Evolutionary conservation across 2,329 filamentous ascomycete species (phyloP).

Genomic region (Curvularia lunata): DNA sequence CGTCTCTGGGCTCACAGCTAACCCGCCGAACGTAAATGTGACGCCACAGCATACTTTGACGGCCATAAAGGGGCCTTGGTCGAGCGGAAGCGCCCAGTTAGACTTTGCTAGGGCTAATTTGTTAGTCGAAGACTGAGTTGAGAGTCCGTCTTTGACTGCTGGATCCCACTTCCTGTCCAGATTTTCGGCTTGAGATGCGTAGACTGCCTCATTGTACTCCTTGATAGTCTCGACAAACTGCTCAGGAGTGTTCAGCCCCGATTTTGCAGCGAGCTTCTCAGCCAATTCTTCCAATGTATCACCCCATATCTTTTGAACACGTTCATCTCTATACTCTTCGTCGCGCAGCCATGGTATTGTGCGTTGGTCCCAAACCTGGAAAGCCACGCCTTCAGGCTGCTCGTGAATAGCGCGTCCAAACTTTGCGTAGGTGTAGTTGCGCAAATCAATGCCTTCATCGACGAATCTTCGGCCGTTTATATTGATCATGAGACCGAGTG

Average conservation of each 20-base stretch:
- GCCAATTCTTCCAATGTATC: constrained; percentile 63
- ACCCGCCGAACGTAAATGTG: constrained; percentile 72
- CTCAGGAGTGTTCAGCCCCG: constrained; percentile 56
- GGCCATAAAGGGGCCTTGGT: constrained; percentile 65
- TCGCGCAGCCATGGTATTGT: constrained; percentile 60
- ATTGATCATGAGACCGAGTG: constrained; percentile 70
- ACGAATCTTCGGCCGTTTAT: constrained; percentile 65
- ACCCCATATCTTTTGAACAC: constrained; percentile 61
- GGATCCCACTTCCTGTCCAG: constrained; percentile 62
- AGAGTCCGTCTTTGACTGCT: constrained; percentile 65
- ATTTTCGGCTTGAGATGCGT: constrained; percentile 55
- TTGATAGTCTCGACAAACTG: constrained; percentile 60
- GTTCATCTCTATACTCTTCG: constrained; percentile 68
- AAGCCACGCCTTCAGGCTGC: constrained; percentile 65
- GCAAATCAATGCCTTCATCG: constrained; percentile 68
- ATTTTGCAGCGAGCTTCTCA: constrained; percentile 50
- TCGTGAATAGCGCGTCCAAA: constrained; percentile 67
- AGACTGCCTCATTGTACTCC: constrained; percentile 65
- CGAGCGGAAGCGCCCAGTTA: constrained; percentile 69
- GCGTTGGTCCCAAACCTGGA: constrained; percentile 68
- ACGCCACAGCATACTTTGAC: constrained; percentile 70
- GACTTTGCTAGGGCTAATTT: constrained; percentile 62
- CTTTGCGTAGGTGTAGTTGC: constrained; percentile 72
- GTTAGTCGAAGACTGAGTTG: constrained; percentile 60
- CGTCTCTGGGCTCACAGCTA: constrained; percentile 63